Conservation (phyloP, 1,284 basidiomycete species). For the Ceratobasidium sp. region DNA sequence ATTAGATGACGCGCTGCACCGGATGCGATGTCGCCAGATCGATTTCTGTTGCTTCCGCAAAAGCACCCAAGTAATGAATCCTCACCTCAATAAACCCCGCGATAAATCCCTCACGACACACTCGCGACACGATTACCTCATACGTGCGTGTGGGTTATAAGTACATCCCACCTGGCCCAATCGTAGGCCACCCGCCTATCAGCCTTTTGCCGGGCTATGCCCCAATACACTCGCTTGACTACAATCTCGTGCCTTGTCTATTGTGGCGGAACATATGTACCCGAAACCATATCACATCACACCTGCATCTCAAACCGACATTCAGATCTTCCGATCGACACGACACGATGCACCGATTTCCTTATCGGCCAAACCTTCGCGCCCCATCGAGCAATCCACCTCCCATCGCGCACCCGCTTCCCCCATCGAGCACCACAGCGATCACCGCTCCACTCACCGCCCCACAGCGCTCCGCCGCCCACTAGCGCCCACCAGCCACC, state of each 20-base stretch:
- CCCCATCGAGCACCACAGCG: not conserved
- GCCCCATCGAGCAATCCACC: not conserved
- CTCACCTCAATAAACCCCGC: too few species aligned
- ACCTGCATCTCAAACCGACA: not conserved
- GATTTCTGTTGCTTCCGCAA: slow-evolving; percentile 6
- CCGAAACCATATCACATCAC: slow-evolving; percentile 5
- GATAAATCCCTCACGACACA: too few species aligned
- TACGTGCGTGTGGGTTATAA: not conserved
- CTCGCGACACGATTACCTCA: not conserved
- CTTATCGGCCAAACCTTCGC: not conserved
- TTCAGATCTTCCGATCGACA: not conserved
- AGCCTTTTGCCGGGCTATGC: not conserved
- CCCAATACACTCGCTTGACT: not conserved
- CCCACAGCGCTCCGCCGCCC: not conserved
- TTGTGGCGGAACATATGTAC: slow-evolving; percentile 12
- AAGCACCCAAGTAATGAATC: not conserved
- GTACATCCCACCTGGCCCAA: slow-evolving; percentile 17
- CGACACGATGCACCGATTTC: not conserved
- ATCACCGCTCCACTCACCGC: slow-evolving; percentile 1
- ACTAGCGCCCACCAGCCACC: slow-evolving; percentile 8
- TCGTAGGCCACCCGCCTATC: slow-evolving; percentile 9
- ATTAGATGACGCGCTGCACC: not conserved
- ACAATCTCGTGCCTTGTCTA: too few species aligned
- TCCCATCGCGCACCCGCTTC: slow-evolving; percentile 1
- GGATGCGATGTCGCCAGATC: not conserved